A percentile compares a stretch with the other conserved stretches of the same genome.
These are phyloP conservation scores for Chaetomium tenue DNA, from an alignment of 495 filamentous ascomycete species.

Conservation along the genomic window DNA sequence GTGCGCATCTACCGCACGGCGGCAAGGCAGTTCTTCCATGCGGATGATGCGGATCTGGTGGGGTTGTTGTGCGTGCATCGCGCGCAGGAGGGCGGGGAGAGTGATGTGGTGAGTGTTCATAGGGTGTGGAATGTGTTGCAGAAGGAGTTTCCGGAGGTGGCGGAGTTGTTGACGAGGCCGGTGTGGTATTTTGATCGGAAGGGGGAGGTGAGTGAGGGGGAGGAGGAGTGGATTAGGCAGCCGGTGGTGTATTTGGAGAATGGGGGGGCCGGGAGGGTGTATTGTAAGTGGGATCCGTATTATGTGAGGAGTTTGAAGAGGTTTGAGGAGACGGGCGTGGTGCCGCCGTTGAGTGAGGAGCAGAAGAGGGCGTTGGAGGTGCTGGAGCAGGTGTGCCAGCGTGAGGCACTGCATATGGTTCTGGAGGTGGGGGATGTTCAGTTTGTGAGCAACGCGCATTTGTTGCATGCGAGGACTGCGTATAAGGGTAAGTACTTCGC, in stretches of 20 bases:
- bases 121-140: constrained; percentile 80
- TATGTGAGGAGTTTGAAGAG: constrained; percentile 66
- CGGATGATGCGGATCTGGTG: constrained; percentile 79
- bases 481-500: constrained; percentile 46
- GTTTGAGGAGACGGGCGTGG: constrained; percentile 63
- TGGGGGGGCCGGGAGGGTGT: constrained; percentile 44
- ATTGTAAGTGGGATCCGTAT: constrained; percentile 75
- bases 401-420: constrained; percentile 70
- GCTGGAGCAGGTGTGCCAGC: constrained; percentile 65
- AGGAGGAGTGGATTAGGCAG: constrained; percentile 73
- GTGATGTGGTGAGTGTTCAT: constrained; percentile 76
- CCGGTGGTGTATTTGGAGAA: constrained; percentile 72
- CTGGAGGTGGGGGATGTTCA: constrained; percentile 79
- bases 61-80: constrained; percentile 79
- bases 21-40: constrained; percentile 76
- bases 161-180: constrained; percentile 68
- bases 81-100: constrained; percentile 79
- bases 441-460: constrained; percentile 66
- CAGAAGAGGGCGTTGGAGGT: constrained; percentile 64
- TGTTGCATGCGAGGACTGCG: constrained; percentile 66
- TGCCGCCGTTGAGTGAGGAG: constrained; percentile 62
- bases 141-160: constrained; percentile 71
- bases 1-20: constrained; percentile 89
- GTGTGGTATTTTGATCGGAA: constrained; percentile 96
- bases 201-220: constrained; percentile 70